These are phyloP conservation scores for Trifolium fragiferum DNA, from an alignment of 306 rosid species.

Conservation along the genomic window DNA sequence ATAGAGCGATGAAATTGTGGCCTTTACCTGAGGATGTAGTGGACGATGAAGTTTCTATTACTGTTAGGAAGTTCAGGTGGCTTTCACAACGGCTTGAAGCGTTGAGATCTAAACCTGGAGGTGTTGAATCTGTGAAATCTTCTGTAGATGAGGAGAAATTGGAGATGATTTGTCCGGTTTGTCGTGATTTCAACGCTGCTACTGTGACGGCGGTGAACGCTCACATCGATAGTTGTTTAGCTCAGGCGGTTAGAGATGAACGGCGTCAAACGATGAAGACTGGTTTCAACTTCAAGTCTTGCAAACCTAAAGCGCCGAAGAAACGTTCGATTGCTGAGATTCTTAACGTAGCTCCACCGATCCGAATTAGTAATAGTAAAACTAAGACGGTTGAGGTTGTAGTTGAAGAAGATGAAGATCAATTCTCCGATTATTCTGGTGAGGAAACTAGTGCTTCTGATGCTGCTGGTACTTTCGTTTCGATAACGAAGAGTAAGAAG, in stretches of 20 bases:
- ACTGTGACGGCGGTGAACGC: constrained; percentile 75
- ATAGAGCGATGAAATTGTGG: constrained; percentile 35
- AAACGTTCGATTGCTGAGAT: constrained; percentile 93
- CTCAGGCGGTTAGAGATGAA: constrained; percentile 54
- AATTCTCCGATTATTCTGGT: constrained; percentile 40
- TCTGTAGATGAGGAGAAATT: constrained; percentile 42
- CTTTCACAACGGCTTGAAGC: constrained; percentile 67
- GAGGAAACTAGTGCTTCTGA: constrained; percentile 25
- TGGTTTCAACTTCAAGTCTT: constrained; percentile 47
- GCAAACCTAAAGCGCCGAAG: constrained; percentile 68
- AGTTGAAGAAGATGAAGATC: constrained; percentile 38
- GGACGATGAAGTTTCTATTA: constrained; percentile 52
- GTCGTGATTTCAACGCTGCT: constrained; percentile 60
- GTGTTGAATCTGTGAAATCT: constrained; percentile 29
- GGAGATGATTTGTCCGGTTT: constrained; percentile 79
- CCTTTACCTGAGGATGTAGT: constrained; percentile 24
- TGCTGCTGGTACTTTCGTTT: constrained; percentile 23
- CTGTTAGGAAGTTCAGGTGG: constrained; percentile 76
- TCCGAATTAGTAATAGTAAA: constrained; percentile 39
- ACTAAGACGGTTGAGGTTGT: constrained; percentile 27
- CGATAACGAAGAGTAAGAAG: constrained; percentile 46
- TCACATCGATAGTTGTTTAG: constrained; percentile 67
- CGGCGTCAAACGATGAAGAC: constrained; percentile 49
- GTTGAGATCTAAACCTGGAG: constrained; percentile 51
- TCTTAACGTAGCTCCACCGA: constrained; percentile 79